Conservation (phyloP, 108 stramenopile species). For the Conticribra guillardii region DNA sequence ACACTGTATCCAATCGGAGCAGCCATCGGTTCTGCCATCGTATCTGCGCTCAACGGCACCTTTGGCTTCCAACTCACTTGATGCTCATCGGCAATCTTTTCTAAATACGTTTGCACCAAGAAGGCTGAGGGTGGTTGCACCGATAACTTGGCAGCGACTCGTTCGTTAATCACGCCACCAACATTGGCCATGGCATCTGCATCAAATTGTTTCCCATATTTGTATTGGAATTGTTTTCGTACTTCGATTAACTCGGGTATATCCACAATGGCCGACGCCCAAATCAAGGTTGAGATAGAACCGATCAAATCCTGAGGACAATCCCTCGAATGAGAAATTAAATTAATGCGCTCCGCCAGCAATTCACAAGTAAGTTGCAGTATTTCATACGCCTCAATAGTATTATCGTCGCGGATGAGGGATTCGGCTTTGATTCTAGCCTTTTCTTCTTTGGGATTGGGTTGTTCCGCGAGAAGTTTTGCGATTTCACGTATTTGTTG, state of each 20-base stretch:
- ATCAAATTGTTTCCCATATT: slow-evolving; percentile 89
- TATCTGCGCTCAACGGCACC: slow-evolving; percentile 41
- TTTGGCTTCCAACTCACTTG: slow-evolving; percentile 86
- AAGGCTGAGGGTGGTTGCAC: slow-evolving; percentile 88
- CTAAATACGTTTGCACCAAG: slow-evolving; percentile 86
- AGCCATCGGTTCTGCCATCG: slow-evolving; percentile 78
- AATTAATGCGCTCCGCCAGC: slow-evolving; percentile 77
- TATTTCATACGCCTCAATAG: slow-evolving; percentile 90
- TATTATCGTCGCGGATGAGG: slow-evolving; percentile 86
- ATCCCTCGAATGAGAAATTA: slow-evolving; percentile 63
- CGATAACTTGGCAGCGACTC: slow-evolving; percentile 85
- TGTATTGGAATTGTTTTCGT: slow-evolving; percentile 84
- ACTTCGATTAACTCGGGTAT: slow-evolving; percentile 79
- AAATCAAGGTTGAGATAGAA: slow-evolving; percentile 78
- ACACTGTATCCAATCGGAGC: slow-evolving; percentile 81
- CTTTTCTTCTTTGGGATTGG: slow-evolving; percentile 87
- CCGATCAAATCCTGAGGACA: slow-evolving; percentile 82
- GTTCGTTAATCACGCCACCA: slow-evolving; percentile 83
- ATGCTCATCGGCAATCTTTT: slow-evolving; percentile 85
- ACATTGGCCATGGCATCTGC: slow-evolving; percentile 73
- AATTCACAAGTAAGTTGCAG: slow-evolving; percentile 81
- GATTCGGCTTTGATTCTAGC: slow-evolving; percentile 90
- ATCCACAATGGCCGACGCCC: slow-evolving; percentile 76
- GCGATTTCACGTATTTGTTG: slow-evolving; percentile 89
- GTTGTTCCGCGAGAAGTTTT: slow-evolving; percentile 72